phyloP scores from a whole-genome alignment of 345 rosid genomes.

The Conringia planisiliqua region DNA sequence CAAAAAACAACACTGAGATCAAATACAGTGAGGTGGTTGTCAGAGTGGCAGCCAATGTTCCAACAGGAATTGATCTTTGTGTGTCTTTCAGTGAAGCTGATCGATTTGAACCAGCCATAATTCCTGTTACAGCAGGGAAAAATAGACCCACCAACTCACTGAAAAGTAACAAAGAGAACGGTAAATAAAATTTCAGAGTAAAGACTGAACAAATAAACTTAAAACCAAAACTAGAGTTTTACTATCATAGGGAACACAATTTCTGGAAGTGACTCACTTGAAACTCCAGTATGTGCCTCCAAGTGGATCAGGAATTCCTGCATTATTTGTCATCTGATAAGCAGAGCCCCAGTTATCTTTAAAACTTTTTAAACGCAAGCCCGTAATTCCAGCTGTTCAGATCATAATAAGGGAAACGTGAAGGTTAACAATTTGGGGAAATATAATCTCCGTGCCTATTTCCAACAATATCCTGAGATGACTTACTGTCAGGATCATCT shows the following conservation, averaged over 20 bases:
- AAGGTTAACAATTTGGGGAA: conserved; percentile 9
- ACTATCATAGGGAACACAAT: conserved; percentile 5
- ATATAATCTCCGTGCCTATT: background rate
- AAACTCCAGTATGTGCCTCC: conserved; percentile 84
- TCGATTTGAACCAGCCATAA: conserved; percentile 99
- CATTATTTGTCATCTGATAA: conserved; percentile 83
- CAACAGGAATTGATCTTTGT: conserved; percentile 91
- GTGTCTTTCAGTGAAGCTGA: conserved; percentile 95
- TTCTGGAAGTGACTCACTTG: conserved; percentile 53
- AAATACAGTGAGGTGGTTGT: conserved; percentile 73
- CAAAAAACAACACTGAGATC: conserved; percentile 75
- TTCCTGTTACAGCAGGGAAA: conserved; percentile 99
- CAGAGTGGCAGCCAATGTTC: conserved; percentile 95
- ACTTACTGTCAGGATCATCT: conserved; percentile 73
- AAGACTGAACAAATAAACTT: background rate
- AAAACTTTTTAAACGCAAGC: conserved; percentile 74
- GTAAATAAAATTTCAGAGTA: conserved; percentile 14
- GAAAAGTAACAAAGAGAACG: conserved; percentile 21
- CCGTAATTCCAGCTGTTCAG: conserved; percentile 79
- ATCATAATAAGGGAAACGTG: conserved; percentile 3
- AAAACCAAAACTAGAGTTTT: conserved; percentile 6
- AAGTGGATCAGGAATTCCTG: conserved; percentile 84
- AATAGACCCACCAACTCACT: conserved; percentile 96
- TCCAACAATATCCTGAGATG: background rate
- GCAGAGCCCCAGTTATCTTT: conserved; percentile 90